A percentile compares a stretch with the other conserved stretches of the same genome.
Evolutionary conservation across 257 asterid genomes (phyloP).

Genomic region (Verbena officinalis): DNA sequence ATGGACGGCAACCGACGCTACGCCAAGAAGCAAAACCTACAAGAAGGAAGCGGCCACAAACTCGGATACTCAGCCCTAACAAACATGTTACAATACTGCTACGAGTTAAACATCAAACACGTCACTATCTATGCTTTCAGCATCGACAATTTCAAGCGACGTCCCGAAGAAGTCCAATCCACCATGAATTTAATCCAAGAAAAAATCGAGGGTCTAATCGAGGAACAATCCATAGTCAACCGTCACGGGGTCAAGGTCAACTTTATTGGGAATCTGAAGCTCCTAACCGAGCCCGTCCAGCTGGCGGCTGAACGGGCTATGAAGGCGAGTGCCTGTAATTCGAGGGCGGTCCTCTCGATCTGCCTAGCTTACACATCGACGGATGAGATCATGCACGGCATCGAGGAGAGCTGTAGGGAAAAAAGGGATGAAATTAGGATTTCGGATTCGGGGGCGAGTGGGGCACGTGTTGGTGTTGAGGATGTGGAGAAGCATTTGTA

Average conservation of each 20-base stretch:
- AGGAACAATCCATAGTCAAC: constrained; percentile 60
- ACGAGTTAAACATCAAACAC: constrained; percentile 57
- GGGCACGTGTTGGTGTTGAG: constrained; percentile 31
- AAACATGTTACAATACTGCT: constrained; percentile 66
- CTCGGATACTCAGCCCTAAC: constrained; percentile 60
- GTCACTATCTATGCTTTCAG: constrained; percentile 81
- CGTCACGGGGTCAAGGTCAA: constrained; percentile 66
- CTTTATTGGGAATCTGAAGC: constrained; percentile 68
- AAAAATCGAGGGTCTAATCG: constrained; percentile 61
- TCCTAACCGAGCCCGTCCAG: constrained; percentile 57
- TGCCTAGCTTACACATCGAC: constrained; percentile 89
- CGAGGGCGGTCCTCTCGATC: constrained; percentile 55
- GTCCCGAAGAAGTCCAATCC: constrained; percentile 80
- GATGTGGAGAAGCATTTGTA: constrained; percentile 66
- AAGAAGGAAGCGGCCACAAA: constrained; percentile 64
- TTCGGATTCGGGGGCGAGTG: constrained; percentile 1
- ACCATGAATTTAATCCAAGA: constrained; percentile 73
- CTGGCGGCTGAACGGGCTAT: constrained; percentile 72
- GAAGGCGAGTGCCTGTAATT: constrained; percentile 61
- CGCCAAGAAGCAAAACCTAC: constrained; percentile 54
- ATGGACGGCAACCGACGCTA: constrained; percentile 90
- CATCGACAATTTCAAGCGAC: constrained; percentile 75
- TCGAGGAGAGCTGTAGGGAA: constrained; percentile 54
- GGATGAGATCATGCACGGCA: constrained; percentile 69
- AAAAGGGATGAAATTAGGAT: constrained; percentile 38